These are phyloP conservation scores for Hippophae gyantsensis DNA, from an alignment of 306 rosid species.

Conservation along the genomic window DNA sequence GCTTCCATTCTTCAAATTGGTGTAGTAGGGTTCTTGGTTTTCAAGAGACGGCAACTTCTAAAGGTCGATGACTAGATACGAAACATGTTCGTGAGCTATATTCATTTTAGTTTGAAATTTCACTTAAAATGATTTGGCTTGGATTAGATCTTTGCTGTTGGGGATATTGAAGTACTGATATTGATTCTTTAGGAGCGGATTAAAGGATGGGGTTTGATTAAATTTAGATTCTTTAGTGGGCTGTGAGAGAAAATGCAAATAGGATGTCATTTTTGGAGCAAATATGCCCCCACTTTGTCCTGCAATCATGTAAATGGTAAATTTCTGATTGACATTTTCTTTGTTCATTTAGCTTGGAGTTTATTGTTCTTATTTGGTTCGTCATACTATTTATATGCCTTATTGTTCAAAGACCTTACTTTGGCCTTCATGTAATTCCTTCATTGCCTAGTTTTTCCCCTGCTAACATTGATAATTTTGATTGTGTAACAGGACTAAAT, in stretches of 20 bases:
- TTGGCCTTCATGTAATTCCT: no score
- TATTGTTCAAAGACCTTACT: no score
- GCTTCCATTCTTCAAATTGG: constrained; percentile 62
- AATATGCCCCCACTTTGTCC: constrained; percentile 17
- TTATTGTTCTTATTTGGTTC: no score
- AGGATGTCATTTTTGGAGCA: constrained; percentile 20
- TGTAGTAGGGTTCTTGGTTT: constrained; percentile 54
- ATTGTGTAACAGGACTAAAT: no score
- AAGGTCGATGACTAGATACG: constrained; percentile 32
- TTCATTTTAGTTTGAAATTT: background rate
- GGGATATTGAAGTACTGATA: constrained; percentile 15
- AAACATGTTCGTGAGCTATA: constrained; percentile 30
- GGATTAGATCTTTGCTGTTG: constrained; percentile 6
- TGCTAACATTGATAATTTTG: no score
- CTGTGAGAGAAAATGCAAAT: constrained; percentile 14
- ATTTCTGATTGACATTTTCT: constrained; percentile 38
- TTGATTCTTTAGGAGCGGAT: constrained; percentile 25
- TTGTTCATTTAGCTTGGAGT: background rate
- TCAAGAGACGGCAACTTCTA: constrained; percentile 68
- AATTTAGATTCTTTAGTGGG: constrained; percentile 24
- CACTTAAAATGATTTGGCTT: constrained; percentile 28
- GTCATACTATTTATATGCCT: no score
- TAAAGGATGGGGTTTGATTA: constrained; percentile 3
- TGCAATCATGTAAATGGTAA: constrained; percentile 50
- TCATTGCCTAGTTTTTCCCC: no score